These are phyloP conservation scores for Collybia mongolica DNA, from an alignment of 768 basidiomycete species.

Conservation along the genomic window DNA sequence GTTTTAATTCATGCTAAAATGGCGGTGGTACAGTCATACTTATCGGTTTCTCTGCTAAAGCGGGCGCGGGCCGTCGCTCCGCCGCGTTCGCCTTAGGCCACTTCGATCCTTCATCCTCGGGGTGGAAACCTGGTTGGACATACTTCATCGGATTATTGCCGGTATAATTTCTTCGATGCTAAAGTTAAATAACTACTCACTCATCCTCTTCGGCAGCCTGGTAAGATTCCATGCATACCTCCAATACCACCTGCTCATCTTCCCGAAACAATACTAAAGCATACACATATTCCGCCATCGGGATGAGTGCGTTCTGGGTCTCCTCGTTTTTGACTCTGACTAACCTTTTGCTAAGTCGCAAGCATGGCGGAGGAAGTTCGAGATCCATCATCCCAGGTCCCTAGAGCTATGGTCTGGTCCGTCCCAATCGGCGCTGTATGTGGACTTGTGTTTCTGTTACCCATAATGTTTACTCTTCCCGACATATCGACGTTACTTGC, in stretches of 20 bases:
- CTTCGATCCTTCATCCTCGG: slow-evolving; percentile 62
- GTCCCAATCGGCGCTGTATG: slow-evolving; percentile 50
- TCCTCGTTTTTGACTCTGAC: background rate
- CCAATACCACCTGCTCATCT: background rate
- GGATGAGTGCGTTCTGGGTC: slow-evolving; percentile 50
- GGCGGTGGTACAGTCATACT: slow-evolving; percentile 43
- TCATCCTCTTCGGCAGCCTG: slow-evolving; percentile 21
- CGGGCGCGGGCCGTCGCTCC: slow-evolving; percentile 51
- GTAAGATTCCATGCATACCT: slow-evolving; percentile 15
- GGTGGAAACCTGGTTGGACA: slow-evolving; percentile 67
- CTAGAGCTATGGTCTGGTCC: slow-evolving; percentile 52
- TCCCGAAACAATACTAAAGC: slow-evolving; percentile 25
- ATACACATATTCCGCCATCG: slow-evolving; percentile 58
- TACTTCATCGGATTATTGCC: slow-evolving; percentile 67
- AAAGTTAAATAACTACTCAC: slow-evolving; percentile 2
- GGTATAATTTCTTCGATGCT: slow-evolving; percentile 27
- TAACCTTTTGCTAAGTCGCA: slow-evolving; percentile 36
- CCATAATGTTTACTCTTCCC: slow-evolving; percentile 65
- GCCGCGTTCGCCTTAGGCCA: slow-evolving; percentile 55
- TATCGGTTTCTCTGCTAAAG: slow-evolving; percentile 55
- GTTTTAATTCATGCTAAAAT: background rate
- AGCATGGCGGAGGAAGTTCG: slow-evolving; percentile 71
- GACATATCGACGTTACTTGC: slow-evolving; percentile 50
- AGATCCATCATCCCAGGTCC: slow-evolving; percentile 53
- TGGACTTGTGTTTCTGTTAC: slow-evolving; percentile 57